Evolutionary conservation across 225 moss, liverwort and hornwort genomes (phyloP), one percentile per base, ranked within the genome.

Genomic region (Anthoceros angustus): DNA sequence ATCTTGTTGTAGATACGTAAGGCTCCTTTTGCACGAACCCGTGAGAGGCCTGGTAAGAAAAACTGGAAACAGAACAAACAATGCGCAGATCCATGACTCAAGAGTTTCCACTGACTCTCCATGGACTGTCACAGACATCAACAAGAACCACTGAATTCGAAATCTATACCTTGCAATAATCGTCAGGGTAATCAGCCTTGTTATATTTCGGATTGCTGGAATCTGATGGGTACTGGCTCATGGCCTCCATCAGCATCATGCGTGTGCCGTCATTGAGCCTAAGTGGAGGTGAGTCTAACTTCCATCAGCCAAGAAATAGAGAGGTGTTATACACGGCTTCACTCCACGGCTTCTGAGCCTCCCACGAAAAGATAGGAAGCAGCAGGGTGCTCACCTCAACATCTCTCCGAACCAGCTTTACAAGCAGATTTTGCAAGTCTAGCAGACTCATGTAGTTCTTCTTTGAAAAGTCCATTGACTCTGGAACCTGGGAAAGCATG

Each of bases 81-180:
- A 14, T 40, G 18, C 16, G 42, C 5, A 50, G 14, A 50, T 14
- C 49, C 14, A 50, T 5, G 4, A 14, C 20, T 14, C 16, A 7
- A 16, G 20, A 43, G 43, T 14, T 20, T 20, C 20, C 16, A 5
- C 16, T 50, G 49, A 50, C 4, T 50, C 8, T 50, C 49, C 49
- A 50, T n/a, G n/a, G n/a, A n/a, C n/a, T n/a, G 49, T 5, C 7
- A 50, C 6, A 8, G 16, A 50, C 5, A 50, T 5, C 49, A 8
- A 14, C 20, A 16, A n/a, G n/a, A n/a, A n/a, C n/a, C n/a, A n/a
- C n/a, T n/a, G n/a, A n/a, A n/a, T n/a, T n/a, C n/a, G n/a, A n/a
- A n/a, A n/a, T n/a, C n/a, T 66, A 64, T 70, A 91, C 86, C 90
- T 88, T 93, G 76, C 86, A 85, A 64, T 85, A 93, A 61, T 89